Base-by-base conservation (phyloP, 1,284 basidiomycete species). In the Vanrija pseudolonga region DNA sequence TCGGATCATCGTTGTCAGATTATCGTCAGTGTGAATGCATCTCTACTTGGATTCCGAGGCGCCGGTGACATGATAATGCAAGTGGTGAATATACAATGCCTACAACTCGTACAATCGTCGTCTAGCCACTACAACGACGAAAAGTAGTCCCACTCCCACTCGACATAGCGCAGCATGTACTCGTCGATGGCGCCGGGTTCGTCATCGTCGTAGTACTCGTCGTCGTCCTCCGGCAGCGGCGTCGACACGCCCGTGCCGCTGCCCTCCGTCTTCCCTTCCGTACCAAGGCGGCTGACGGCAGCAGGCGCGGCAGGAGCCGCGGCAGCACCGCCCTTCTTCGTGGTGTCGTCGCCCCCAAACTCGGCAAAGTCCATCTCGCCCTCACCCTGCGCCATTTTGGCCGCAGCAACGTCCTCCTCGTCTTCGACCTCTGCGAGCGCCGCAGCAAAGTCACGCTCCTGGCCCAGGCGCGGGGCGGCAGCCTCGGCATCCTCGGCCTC, bases 371-470 rank as follows among this genome's bases (percentile, higher is more conserved):
- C 89, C 36, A 87, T 83, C 58, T 87, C 86, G 50, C 90, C 88
- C 74, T 94, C 89, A 36, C 82, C 80, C 22, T 85, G 83, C 1
- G 91, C 92, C n/a, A 88, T 77, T 22, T 81, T 79, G 9, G 90
- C 90, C 4, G 91, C 91, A 60, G 81, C 81, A 0, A 84, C 86
- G 71, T 95, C 93, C 70, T 92, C 90, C 19, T 80, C 84, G 67
- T 97, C 94, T 64, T 96, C 94, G 47, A 88, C 89, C 53, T 90
- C 86, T 4, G 85, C 89, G n/a, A 97, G 78, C 0, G 85, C 87
- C 22, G 73, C 77, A 17, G 85, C 84, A 44, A 88, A 77, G 41
- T 84, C 79, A 55, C 69, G 57, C 59, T 75, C 71, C 50, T 72
- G 62, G 0, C 67, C 69, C 1, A 54, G 32, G 7, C 69, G 55